These are phyloP conservation scores for Pseudogymnoascus sp. DNA, from an alignment of 2,329 filamentous ascomycete genomes.

Conservation along the genomic window DNA sequence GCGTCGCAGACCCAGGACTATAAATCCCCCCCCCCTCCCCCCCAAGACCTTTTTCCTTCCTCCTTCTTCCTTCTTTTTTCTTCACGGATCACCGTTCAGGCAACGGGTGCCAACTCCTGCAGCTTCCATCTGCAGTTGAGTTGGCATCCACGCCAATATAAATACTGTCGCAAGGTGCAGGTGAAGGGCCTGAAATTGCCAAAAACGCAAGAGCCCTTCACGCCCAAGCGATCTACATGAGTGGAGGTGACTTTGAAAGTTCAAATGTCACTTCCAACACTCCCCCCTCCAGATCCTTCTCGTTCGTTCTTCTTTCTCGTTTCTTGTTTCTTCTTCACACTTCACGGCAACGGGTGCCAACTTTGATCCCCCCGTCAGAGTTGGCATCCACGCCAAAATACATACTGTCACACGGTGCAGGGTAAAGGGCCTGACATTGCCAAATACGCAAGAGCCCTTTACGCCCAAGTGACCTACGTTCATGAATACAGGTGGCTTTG, in stretches of 20 bases:
- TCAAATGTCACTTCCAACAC: neutral
- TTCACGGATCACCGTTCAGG: neutral
- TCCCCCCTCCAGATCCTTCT: neutral
- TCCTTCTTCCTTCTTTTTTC: neutral
- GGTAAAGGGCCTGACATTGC: neutral
- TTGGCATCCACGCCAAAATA: neutral
- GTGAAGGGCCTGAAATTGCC: neutral
- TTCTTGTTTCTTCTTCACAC: neutral
- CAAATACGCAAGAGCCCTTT: neutral
- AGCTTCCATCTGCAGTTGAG: neutral
- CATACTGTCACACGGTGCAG: neutral
- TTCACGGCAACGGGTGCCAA: neutral
- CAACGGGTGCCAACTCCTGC: neutral
- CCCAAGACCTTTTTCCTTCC: neutral
- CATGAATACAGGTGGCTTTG: neutral
- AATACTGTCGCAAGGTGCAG: neutral
- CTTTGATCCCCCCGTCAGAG: neutral
- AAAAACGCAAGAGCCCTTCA: constrained; percentile 5
- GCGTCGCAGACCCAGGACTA: neutral
- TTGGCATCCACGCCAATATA: neutral
- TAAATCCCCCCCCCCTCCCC: neutral
- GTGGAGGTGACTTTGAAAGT: neutral
- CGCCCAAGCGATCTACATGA: neutral
- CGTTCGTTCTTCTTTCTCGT: neutral
- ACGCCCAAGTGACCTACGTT: neutral